Percentiles rank a stretch among this genome's conserved stretches.
phyloP scores from a whole-genome alignment of 305 asterid species.

The Lippia alba region DNA sequence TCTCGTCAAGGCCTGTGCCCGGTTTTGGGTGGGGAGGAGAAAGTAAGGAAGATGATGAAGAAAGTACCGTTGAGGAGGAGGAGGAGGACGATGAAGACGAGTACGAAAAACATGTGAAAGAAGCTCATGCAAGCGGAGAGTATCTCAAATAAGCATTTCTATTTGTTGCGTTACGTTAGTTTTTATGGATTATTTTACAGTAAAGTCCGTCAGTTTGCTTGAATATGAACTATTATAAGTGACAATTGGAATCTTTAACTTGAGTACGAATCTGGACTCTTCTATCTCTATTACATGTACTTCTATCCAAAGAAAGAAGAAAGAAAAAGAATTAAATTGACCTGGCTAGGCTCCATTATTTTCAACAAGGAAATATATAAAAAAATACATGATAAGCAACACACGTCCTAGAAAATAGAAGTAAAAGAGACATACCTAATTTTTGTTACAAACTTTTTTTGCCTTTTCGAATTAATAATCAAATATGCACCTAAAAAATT shows the following conservation, averaged over 20 bases:
- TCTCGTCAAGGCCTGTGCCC: constrained; percentile 32
- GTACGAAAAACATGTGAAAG: constrained; percentile 75
- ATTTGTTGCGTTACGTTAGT: neutral
- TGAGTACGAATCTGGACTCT: too few species aligned
- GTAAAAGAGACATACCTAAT: too few species aligned
- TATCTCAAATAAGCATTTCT: constrained; percentile 26
- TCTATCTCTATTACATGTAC: too few species aligned
- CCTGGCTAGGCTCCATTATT: too few species aligned
- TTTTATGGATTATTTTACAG: neutral
- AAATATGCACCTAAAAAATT: too few species aligned
- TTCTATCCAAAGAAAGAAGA: too few species aligned
- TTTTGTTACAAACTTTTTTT: too few species aligned
- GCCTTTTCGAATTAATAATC: too few species aligned
- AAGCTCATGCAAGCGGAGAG: constrained; percentile 66
- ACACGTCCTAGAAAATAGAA: too few species aligned
- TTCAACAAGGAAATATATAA: too few species aligned
- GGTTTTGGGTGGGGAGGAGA: constrained; percentile 69
- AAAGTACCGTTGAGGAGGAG: constrained; percentile 36
- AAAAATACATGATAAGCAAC: too few species aligned
- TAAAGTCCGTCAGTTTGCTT: neutral
- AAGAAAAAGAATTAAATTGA: too few species aligned
- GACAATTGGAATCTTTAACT: neutral
- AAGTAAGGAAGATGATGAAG: constrained; percentile 46
- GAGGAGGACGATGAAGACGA: constrained; percentile 67
- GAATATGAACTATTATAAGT: neutral